phyloP scores from a whole-genome alignment of 208 protist species.

The Leishmania martiniquensis region DNA sequence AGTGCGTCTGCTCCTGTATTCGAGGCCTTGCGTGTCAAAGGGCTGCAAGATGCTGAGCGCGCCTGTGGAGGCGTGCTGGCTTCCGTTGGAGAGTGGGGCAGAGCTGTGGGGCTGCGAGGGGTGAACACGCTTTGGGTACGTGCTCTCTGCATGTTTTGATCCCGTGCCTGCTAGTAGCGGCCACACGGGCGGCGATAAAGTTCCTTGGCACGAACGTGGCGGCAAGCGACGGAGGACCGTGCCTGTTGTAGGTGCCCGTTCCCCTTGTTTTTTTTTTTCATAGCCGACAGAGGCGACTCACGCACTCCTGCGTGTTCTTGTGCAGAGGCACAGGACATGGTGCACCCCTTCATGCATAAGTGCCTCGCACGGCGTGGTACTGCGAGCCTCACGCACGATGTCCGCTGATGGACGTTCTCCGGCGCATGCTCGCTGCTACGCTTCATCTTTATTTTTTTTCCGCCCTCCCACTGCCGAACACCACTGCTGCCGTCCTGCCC shows the following conservation, averaged over 20 bases:
- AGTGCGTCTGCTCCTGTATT: constrained; percentile 34
- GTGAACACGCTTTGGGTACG: no score
- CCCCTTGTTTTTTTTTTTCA: not conserved
- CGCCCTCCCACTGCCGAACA: no score
- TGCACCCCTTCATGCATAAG: not conserved
- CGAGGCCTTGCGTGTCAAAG: constrained; percentile 82
- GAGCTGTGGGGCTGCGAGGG: not conserved
- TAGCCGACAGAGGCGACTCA: not conserved
- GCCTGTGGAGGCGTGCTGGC: not conserved
- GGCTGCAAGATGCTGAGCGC: constrained; percentile 47
- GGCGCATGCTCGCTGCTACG: not conserved
- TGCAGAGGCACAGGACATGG: not conserved
- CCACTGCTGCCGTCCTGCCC: not conserved
- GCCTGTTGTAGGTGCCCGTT: no score
- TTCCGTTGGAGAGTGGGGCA: not conserved
- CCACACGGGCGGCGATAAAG: no score
- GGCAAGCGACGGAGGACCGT: no score
- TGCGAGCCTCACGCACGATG: not conserved
- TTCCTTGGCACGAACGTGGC: no score
- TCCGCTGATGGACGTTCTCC: no score
- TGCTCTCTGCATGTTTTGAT: no score
- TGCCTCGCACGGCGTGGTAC: not conserved
- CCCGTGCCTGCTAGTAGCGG: no score
- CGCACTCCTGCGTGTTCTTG: not conserved
- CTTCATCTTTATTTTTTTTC: not conserved